Percentiles rank a stretch among this genome's conserved stretches.
These are phyloP conservation scores for Neofusicoccum umdonicola DNA, from an alignment of 2,329 filamentous ascomycete species.

Conservation along the genomic window DNA sequence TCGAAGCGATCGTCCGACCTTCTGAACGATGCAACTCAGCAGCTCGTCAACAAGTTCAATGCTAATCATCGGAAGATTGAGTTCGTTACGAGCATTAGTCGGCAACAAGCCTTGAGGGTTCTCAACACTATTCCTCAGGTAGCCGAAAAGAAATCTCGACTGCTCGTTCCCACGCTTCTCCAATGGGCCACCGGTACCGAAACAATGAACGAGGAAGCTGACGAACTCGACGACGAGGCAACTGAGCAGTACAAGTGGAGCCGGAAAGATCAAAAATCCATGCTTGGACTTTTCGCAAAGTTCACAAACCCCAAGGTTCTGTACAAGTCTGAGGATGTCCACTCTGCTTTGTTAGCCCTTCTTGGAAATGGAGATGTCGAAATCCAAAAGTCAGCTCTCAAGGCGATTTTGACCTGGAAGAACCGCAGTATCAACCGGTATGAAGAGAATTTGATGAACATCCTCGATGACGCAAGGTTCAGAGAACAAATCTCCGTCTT, in stretches of 20 bases:
- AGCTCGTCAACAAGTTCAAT: conserved; percentile 64
- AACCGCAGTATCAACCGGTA: conserved; percentile 71
- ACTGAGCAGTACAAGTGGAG: conserved; percentile 54
- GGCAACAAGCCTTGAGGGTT: conserved; percentile 76
- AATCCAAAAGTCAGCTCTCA: conserved; percentile 80
- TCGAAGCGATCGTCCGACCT: conserved; percentile 40
- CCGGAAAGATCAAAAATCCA: conserved; percentile 76
- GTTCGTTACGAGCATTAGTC: conserved; percentile 55
- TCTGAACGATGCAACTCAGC: conserved; percentile 34
- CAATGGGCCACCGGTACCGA: conserved; percentile 59
- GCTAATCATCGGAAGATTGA: conserved; percentile 58
- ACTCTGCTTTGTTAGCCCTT: conserved; percentile 69
- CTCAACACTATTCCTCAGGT: conserved; percentile 70
- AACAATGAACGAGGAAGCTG: conserved; percentile 21
- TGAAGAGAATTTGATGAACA: conserved; percentile 78
- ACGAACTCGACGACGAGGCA: conserved; percentile 18
- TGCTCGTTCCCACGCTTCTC: conserved; percentile 81
- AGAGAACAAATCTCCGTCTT: conserved; percentile 92
- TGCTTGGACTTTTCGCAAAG: conserved; percentile 77
- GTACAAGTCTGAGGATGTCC: conserved; percentile 74
- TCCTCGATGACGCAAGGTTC: conserved; percentile 88
- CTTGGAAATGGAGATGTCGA: conserved; percentile 87
- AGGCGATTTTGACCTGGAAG: conserved; percentile 88
- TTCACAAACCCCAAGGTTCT: conserved; percentile 85
- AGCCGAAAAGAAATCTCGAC: conserved; percentile 82